Evolutionary conservation across 2,329 filamentous ascomycete genomes (phyloP), one percentile per base, ranked within the genome.

Genomic region (Fusarium acutatum): DNA sequence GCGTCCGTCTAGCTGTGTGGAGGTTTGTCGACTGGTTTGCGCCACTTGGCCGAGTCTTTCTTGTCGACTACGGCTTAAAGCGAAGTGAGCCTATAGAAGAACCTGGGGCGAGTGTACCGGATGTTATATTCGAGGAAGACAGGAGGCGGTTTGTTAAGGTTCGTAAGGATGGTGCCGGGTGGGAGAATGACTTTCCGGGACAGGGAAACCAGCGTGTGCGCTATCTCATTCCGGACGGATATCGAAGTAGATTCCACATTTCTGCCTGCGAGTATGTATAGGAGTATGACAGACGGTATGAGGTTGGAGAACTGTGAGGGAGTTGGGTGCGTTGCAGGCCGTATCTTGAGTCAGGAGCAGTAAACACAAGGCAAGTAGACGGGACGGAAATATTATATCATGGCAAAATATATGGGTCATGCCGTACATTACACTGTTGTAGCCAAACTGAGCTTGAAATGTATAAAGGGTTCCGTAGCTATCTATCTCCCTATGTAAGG

Each of bases 201-300:
- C 35, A 54, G 8, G 17, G 4, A n/a, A 28, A 41, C 11, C 28
- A 32, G 47, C 47, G 7, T 24, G 47, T 34, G 30, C 30, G 22
- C 30, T 3, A 34, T 14, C n/a, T 50, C 22, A 24, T 32, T 14
- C 30, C 22, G 17, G 28, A 34, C 3, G 7, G n/a, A 9, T 5
- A 50, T 34, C n/a, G 8, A 8, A n/a, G 2, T 14, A 56, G 26
- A 24, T 43, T 24, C 9, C 35, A 13, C 35, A 7, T 52, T 24
- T 8, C 26, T n/a, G 56, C 32, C n/a, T 50, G 34, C 9, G 32
- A 59, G 35, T 24, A 38, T 8, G 18, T 15, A 15, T 59, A 30
- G 20, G 6, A 10, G 1, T 15, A 7, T 26, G 0, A 2, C 1
- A 22, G 7, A 18, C 32, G 13, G 2, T 17, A 11, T 24, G 6